Base-by-base conservation (phyloP, 257 asterid species). In the Salvia hispanica region DNA sequence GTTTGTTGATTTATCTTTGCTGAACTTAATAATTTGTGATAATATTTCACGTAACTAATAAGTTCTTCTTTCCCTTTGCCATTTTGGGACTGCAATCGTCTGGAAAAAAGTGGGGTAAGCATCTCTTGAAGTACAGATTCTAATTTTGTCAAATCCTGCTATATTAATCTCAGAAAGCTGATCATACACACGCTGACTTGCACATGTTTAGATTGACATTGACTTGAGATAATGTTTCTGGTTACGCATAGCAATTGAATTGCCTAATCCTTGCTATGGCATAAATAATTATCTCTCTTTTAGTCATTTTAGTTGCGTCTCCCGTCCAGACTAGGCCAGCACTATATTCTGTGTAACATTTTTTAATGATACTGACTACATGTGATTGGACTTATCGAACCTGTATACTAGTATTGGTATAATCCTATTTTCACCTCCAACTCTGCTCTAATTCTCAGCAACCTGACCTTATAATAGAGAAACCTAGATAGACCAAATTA, bases 91-190 rank as follows among this genome's bases (percentile, higher is more conserved):
- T 62, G 82, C 76, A 79, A 43, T 72, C 66, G 18, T 65, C 76
- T 62, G 63, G 75, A 77, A 58, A 28, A 72, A 84, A 91, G 97
- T 91, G 97, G 97, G 97, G 82, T 79, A 58, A 75, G 45, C 65
- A 36, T 74, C 71, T 74, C 70, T 25, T 43, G 51, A 79, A 58
- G 21, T 66, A 70, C 64, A 66, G n/a, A 53, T 66, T 42, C 65
- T 69, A 72, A 54, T 43, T 58, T 46, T 54, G 25, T 62, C 76
- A 68, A 51, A 53, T 45, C 69, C 74, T 66, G 64, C 47, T 59
- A 74, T 18, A 3, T 39, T 39, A 5, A 48, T 64, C 14, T 39
- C 25, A 54, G 67, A 25, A 58, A 53, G 60, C 54, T 75, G 50
- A 68, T 54, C 59, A 34, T 39, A 15, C 67, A 15, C 44, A 21